phyloP scores from a whole-genome alignment of 108 stramenopile species.

The Nitzschia palea region DNA sequence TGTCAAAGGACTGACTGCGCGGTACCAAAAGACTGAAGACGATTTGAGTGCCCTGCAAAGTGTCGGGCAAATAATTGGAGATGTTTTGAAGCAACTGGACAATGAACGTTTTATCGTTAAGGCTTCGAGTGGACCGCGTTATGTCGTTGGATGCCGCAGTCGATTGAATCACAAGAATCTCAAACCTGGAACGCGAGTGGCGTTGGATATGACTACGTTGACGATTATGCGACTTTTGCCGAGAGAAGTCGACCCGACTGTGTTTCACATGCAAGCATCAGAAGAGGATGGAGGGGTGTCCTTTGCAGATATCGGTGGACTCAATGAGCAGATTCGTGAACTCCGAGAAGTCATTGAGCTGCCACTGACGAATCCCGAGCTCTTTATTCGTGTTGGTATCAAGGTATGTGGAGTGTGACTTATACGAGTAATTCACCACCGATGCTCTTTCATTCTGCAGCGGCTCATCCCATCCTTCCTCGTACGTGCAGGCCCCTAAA shows the following conservation, averaged over 20 bases:
- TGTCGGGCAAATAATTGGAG: conserved; percentile 97
- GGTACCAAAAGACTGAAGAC: conserved; percentile 97
- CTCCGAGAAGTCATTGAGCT: conserved; percentile 98
- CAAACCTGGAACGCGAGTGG: conserved; percentile 95
- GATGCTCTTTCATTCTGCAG: neutral
- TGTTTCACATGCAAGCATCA: conserved; percentile 95
- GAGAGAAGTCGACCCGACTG: conserved; percentile 98
- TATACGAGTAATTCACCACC: neutral
- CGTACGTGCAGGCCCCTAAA: conserved; percentile 64
- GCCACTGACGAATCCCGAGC: conserved; percentile 98
- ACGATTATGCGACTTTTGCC: conserved; percentile 98
- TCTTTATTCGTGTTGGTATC: conserved; percentile 97
- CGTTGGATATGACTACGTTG: conserved; percentile 99
- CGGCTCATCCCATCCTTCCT: neutral
- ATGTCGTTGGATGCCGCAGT: conserved; percentile 95
- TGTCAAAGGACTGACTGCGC: conserved; percentile 77
- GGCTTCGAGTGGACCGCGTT: conserved; percentile 94
- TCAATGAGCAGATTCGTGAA: conserved; percentile 96
- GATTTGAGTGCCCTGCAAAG: conserved; percentile 93
- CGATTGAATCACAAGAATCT: conserved; percentile 90
- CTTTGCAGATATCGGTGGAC: conserved; percentile 96
- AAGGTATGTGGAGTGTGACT: conserved; percentile 62
- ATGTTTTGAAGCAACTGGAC: conserved; percentile 95
- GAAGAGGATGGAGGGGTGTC: conserved; percentile 93
- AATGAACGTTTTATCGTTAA: conserved; percentile 98